phyloP scores from a whole-genome alignment of 164 flowering plant species.

The Vitis riparia region DNA sequence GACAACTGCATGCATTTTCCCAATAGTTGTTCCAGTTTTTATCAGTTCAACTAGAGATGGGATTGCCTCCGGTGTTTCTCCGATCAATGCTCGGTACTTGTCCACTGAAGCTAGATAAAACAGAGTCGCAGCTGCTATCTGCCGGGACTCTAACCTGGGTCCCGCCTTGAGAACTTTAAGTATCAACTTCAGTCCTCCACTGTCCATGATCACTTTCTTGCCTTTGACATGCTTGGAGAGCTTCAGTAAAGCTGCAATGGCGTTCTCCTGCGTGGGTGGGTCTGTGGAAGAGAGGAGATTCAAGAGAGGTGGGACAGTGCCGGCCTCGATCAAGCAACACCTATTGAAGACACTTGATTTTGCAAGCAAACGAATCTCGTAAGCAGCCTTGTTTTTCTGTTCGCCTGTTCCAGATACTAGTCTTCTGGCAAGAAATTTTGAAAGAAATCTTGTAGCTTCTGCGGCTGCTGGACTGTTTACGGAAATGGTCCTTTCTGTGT shows the following conservation, averaged over 20 bases:
- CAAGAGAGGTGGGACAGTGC: slow-evolving; percentile 52
- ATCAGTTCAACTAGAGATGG: slow-evolving; percentile 61
- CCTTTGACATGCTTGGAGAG: slow-evolving; percentile 69
- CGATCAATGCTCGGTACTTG: slow-evolving; percentile 54
- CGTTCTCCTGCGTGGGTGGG: slow-evolving; percentile 56
- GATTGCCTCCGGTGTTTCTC: slow-evolving; percentile 55
- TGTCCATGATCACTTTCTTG: slow-evolving; percentile 45
- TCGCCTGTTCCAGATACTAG: slow-evolving; percentile 38
- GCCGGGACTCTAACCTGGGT: slow-evolving; percentile 44
- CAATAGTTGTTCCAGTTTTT: slow-evolving; percentile 43
- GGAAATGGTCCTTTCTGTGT: slow-evolving; percentile 29
- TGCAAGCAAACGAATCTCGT: slow-evolving; percentile 63
- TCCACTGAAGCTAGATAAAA: slow-evolving; percentile 69
- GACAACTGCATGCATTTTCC: slow-evolving; percentile 74
- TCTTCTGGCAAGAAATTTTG: slow-evolving; percentile 42
- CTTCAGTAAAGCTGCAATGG: slow-evolving; percentile 69
- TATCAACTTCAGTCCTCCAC: slow-evolving; percentile 47
- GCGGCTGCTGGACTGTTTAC: slow-evolving; percentile 51
- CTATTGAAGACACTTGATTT: slow-evolving; percentile 62
- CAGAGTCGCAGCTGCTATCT: slow-evolving; percentile 68
- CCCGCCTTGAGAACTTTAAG: slow-evolving; percentile 50
- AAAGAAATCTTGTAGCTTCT: slow-evolving; percentile 47
- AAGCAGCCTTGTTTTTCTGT: slow-evolving; percentile 67
- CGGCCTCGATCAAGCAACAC: slow-evolving; percentile 55
- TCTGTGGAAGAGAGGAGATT: slow-evolving; percentile 40